Evolutionary conservation across 495 filamentous ascomycete species (phyloP).

Genomic region (Lophiotrema nucula): DNA sequence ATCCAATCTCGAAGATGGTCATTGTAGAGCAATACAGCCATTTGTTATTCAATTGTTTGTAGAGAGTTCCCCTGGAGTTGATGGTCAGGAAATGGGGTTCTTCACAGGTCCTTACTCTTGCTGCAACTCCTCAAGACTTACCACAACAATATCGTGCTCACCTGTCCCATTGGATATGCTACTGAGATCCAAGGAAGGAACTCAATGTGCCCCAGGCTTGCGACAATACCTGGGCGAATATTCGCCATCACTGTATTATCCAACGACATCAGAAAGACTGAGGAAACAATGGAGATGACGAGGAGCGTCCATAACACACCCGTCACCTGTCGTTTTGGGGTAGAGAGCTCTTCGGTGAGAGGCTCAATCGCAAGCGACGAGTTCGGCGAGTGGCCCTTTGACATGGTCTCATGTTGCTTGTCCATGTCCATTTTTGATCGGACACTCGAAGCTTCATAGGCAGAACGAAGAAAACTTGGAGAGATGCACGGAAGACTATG

Average conservation of each 20-base stretch:
- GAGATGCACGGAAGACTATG: too few species aligned
- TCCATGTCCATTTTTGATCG: background rate
- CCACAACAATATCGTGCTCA: slow-evolving; percentile 9
- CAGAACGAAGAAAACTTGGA: too few species aligned
- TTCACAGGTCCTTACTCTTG: background rate
- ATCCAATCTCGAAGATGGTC: slow-evolving; percentile 39
- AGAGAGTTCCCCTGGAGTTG: slow-evolving; percentile 18
- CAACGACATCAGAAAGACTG: slow-evolving; percentile 26
- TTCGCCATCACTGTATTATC: slow-evolving; percentile 34
- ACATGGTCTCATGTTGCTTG: background rate
- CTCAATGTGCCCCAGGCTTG: slow-evolving; percentile 19
- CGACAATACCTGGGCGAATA: slow-evolving; percentile 25
- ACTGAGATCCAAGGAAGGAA: slow-evolving; percentile 33
- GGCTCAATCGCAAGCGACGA: background rate
- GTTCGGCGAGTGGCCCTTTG: background rate
- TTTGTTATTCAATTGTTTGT: slow-evolving; percentile 37
- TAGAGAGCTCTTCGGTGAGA: background rate
- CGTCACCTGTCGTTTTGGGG: background rate
- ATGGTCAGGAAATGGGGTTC: background rate
- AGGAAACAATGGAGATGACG: slow-evolving; percentile 5
- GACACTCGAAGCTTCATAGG: too few species aligned
- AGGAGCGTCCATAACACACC: slow-evolving; percentile 7
- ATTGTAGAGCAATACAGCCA: slow-evolving; percentile 36
- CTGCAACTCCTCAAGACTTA: background rate
- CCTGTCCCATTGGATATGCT: slow-evolving; percentile 10